phyloP scores from a whole-genome alignment of 163 green algal genomes.

The Scenedesmus sp. region DNA sequence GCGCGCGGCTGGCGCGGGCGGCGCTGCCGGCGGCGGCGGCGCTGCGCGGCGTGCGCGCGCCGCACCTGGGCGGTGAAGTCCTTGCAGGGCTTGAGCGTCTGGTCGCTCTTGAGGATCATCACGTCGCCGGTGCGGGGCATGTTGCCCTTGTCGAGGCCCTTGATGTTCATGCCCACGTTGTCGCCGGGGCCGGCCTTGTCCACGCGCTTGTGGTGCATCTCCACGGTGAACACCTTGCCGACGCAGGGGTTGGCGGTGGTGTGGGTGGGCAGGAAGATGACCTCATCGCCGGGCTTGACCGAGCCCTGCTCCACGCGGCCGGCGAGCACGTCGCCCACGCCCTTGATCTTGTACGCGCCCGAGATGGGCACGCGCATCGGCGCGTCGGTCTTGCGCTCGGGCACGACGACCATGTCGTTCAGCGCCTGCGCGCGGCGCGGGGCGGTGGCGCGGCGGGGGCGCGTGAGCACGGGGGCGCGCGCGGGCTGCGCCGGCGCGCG shows the following conservation, averaged over 20 bases:
- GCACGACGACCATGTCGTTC: slow-evolving; percentile 84
- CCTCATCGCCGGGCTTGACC: slow-evolving; percentile 95
- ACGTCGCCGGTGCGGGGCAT: slow-evolving; percentile 90
- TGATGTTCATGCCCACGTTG: slow-evolving; percentile 99
- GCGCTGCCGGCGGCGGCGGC: too few relatives aligned
- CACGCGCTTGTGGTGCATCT: slow-evolving; percentile 99
- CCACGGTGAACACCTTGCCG: slow-evolving; percentile 99
- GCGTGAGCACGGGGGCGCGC: too few relatives aligned
- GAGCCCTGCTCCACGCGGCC: slow-evolving; percentile 98
- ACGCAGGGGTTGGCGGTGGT: slow-evolving; percentile 89
- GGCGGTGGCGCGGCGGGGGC: too few relatives aligned
- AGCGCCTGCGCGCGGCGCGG: slow-evolving; percentile 65
- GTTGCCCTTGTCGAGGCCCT: slow-evolving; percentile 95
- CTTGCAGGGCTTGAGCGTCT: slow-evolving; percentile 80
- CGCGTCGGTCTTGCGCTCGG: slow-evolving; percentile 88
- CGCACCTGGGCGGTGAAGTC: slow-evolving; percentile 80
- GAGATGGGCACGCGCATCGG: slow-evolving; percentile 96
- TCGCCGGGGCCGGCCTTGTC: slow-evolving; percentile 96
- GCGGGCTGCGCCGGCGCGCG: too few relatives aligned
- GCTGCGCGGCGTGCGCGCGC: too few relatives aligned
- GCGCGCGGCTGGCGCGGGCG: too few relatives aligned
- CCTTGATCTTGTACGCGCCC: slow-evolving; percentile 99
- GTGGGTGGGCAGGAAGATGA: slow-evolving; percentile 96
- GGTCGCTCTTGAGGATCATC: slow-evolving; percentile 94
- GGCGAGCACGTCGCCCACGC: slow-evolving; percentile 98